Evolutionary conservation across 495 filamentous ascomycete species (phyloP).

Genomic region (Neurospora discreta): DNA sequence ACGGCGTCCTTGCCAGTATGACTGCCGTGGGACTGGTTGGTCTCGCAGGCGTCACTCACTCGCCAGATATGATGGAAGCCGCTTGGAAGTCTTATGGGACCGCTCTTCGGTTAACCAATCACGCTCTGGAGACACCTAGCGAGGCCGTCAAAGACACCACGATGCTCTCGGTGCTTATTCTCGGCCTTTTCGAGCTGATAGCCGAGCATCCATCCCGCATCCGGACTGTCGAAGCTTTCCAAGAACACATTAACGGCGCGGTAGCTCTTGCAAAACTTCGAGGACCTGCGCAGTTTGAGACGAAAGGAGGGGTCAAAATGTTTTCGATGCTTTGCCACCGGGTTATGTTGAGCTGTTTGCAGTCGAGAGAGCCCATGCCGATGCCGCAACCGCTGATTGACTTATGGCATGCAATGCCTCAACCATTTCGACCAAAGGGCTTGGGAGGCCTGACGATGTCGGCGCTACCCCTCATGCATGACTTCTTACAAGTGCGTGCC

Average conservation of each 20-base stretch:
- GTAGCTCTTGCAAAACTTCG: slow-evolving; percentile 45
- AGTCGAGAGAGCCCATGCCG: slow-evolving; percentile 26
- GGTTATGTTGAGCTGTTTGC: slow-evolving; percentile 31
- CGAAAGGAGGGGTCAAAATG: slow-evolving; percentile 41
- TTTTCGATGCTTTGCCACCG: slow-evolving; percentile 45
- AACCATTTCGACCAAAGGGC: slow-evolving; percentile 8
- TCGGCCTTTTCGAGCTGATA: slow-evolving; percentile 48
- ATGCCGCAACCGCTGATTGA: slow-evolving; percentile 27
- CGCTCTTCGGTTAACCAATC: slow-evolving; percentile 37
- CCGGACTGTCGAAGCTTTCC: slow-evolving; percentile 40
- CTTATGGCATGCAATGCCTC: slow-evolving; percentile 24
- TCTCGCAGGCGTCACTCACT: slow-evolving; percentile 30
- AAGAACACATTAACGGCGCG: slow-evolving; percentile 49
- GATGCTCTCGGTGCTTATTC: slow-evolving; percentile 48
- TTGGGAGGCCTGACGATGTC: background rate
- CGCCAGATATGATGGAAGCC: slow-evolving; percentile 28
- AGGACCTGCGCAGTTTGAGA: slow-evolving; percentile 45
- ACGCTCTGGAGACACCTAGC: slow-evolving; percentile 39
- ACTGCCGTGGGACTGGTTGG: slow-evolving; percentile 40
- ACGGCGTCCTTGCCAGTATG: slow-evolving; percentile 31
- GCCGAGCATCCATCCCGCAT: slow-evolving; percentile 33
- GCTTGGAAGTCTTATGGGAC: slow-evolving; percentile 38
- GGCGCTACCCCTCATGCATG: slow-evolving; percentile 19
- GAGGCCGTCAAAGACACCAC: slow-evolving; percentile 51
- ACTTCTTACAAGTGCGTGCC: slow-evolving; percentile 38